A percentile compares a stretch with the other conserved stretches of the same genome.
Conservation (phyloP, 257 asterid genomes). For the Phtheirospermum japonicum region DNA sequence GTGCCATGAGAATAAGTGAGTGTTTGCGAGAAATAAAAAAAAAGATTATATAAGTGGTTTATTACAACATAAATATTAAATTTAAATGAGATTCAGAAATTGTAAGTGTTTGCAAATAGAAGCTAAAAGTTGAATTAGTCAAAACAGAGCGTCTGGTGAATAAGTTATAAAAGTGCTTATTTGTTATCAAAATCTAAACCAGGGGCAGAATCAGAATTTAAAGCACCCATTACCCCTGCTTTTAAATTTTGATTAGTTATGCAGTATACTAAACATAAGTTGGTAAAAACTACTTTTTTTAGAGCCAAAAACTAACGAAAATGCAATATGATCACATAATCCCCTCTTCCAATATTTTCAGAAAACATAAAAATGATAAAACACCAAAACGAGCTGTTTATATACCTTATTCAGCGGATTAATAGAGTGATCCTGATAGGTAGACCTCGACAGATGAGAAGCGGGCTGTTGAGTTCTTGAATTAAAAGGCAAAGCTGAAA, state of each 20-base stretch:
- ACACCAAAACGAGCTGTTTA: neutral
- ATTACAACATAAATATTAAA: no score
- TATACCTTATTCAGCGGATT: constrained; percentile 56
- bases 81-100: no score
- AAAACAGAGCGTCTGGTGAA: neutral
- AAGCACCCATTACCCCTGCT: neutral
- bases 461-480: constrained; percentile 35
- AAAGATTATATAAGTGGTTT: no score
- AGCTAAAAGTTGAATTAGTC: neutral
- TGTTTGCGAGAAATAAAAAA: no score
- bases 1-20: neutral
- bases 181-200: no score
- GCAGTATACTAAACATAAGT: neutral
- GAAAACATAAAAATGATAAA: neutral
- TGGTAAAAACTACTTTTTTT: no score
- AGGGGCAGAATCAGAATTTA: neutral
- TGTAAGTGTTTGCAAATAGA: neutral
- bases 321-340: neutral
- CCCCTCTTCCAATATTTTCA: neutral
- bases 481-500: constrained; percentile 34
- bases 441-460: constrained; percentile 39
- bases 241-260: no score
- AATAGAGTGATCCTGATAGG: constrained; percentile 40
- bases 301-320: neutral
- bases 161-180: neutral